Evolutionary conservation across 83 land plant species (phyloP).

Genomic region (Diphasiastrum complanatum): DNA sequence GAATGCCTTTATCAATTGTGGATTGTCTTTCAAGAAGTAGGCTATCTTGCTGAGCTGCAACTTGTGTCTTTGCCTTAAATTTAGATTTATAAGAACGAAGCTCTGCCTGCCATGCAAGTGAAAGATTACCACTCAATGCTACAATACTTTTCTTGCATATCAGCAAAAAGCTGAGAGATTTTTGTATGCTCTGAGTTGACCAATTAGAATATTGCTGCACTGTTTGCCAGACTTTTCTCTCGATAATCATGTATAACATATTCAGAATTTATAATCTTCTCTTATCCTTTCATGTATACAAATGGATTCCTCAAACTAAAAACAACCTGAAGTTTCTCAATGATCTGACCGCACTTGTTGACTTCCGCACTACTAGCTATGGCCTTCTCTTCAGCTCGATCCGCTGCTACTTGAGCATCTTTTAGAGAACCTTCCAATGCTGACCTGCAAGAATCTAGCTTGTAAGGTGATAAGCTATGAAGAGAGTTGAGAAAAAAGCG

Average conservation of each 20-base stretch:
- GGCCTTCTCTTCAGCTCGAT: slow-evolving; percentile 37
- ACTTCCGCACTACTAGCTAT: slow-evolving; percentile 22
- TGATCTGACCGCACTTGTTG: slow-evolving; percentile 24
- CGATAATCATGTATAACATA: too few species aligned
- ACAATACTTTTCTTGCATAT: background rate
- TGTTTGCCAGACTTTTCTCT: background rate
- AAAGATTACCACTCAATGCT: background rate
- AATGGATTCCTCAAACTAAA: background rate
- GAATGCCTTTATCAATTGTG: slow-evolving; percentile 34
- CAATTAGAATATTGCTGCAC: background rate
- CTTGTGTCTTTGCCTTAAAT: slow-evolving; percentile 40
- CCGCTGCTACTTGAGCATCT: slow-evolving; percentile 42
- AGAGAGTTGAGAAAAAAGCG: background rate
- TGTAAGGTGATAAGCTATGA: background rate
- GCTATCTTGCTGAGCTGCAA: slow-evolving; percentile 33
- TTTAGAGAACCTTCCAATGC: slow-evolving; percentile 30
- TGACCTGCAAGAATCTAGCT: slow-evolving; percentile 22
- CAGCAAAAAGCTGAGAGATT: background rate
- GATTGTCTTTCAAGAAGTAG: slow-evolving; percentile 33
- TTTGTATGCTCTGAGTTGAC: background rate
- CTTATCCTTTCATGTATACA: background rate
- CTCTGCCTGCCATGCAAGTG: slow-evolving; percentile 23
- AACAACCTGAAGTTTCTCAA: slow-evolving; percentile 37
- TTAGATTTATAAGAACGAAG: slow-evolving; percentile 34
- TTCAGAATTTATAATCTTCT: too few species aligned